phyloP scores from a whole-genome alignment of 2,329 filamentous ascomycete species.

The Stromatinia cepivora region DNA sequence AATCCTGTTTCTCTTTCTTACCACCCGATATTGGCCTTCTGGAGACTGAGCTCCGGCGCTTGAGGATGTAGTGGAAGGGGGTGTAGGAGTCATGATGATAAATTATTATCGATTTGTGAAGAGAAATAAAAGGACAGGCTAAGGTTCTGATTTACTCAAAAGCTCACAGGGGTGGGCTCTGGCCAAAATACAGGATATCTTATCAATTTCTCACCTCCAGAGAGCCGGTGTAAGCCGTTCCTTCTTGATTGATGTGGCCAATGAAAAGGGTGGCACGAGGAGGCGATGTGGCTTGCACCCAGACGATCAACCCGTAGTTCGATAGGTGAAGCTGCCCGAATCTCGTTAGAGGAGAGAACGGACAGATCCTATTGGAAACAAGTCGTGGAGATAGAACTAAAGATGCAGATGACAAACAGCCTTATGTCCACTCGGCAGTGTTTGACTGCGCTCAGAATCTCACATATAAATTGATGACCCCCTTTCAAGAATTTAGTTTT shows the following conservation, averaged over 20 bases:
- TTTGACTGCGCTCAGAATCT: conserved; percentile 25
- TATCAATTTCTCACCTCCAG: conserved; percentile 23
- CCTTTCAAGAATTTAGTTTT: conserved; percentile 25
- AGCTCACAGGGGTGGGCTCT: conserved; percentile 29
- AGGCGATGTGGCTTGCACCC: conserved; percentile 18
- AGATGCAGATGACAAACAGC: conserved; percentile 34
- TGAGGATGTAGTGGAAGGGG: conserved; percentile 76
- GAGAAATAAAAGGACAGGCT: conserved; percentile 25
- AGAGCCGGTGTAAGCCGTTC: conserved; percentile 25
- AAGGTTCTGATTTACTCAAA: conserved; percentile 26
- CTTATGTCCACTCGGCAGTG: conserved; percentile 35
- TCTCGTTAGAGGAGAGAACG: conserved; percentile 22
- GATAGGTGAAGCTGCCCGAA: conserved; percentile 28
- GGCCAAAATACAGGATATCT: conserved; percentile 22
- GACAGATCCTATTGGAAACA: conserved; percentile 24
- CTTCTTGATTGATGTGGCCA: conserved; percentile 26
- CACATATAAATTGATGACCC: conserved; percentile 34
- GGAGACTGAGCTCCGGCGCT: conserved; percentile 73
- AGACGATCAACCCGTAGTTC: conserved; percentile 25
- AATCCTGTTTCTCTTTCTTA: conserved; percentile 88
- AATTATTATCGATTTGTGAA: conserved; percentile 28
- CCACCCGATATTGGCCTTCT: conserved; percentile 81
- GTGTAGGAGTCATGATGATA: conserved; percentile 68
- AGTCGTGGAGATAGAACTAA: conserved; percentile 35
- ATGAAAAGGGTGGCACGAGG: conserved; percentile 25